A percentile compares a stretch with the other conserved stretches of the same genome.
These are phyloP conservation scores for Plantago elongata DNA, from an alignment of 257 asterid genomes.

Conservation along the genomic window DNA sequence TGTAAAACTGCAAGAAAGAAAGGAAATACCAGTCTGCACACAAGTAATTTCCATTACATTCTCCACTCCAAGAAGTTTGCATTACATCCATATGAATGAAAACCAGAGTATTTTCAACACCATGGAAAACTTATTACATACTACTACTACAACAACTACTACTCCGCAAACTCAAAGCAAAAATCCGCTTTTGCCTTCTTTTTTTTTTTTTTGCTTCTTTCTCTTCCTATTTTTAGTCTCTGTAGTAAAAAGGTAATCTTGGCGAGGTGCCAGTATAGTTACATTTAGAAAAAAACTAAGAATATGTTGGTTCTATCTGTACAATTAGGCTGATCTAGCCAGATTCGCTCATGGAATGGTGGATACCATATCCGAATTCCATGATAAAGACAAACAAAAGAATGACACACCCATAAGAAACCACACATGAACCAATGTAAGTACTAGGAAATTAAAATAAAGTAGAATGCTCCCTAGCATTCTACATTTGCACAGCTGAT, in stretches of 20 bases:
- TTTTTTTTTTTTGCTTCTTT: slow-evolving; percentile 19
- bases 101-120: slow-evolving; percentile 28
- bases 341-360: slow-evolving; percentile 36
- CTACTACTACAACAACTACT: slow-evolving; percentile 2
- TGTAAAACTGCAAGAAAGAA: slow-evolving; percentile 23
- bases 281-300: slow-evolving; percentile 49
- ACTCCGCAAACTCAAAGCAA: slow-evolving; percentile 59
- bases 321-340: slow-evolving; percentile 76
- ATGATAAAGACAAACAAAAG: slow-evolving; percentile 47
- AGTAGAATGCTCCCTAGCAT: slow-evolving; percentile 66
- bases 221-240: slow-evolving; percentile 38
- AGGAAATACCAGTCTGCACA: slow-evolving; percentile 31
- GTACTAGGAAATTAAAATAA: slow-evolving; percentile 35
- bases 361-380: slow-evolving; percentile 62
- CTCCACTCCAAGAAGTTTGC: slow-evolving; percentile 57
- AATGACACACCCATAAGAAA: slow-evolving; percentile 43
- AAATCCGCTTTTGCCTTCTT: slow-evolving; percentile 43
- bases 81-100: slow-evolving; percentile 43
- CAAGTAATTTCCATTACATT: slow-evolving; percentile 41
- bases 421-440: slow-evolving; percentile 40
- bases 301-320: slow-evolving; percentile 56
- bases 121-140: slow-evolving; percentile 37
- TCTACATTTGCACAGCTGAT: slow-evolving; percentile 61
- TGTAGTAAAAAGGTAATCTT: slow-evolving; percentile 42
- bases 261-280: slow-evolving; percentile 87